Evolutionary conservation across 2,329 filamentous ascomycete genomes (phyloP).

Genomic region (Passalora sequoiae): DNA sequence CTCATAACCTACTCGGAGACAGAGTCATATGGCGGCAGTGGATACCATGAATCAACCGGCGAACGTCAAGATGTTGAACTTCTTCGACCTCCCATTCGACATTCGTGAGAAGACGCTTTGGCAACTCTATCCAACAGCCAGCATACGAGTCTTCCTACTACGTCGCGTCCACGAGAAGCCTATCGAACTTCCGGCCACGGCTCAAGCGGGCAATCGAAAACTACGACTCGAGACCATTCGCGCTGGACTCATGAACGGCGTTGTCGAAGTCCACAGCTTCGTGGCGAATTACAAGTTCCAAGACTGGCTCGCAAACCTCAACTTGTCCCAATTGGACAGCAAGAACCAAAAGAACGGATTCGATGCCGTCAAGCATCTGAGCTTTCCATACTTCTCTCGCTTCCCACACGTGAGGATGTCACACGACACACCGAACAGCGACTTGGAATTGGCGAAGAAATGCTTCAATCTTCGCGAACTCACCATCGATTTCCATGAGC

Average conservation of each 20-base stretch:
- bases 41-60: no score
- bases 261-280: slow-evolving; percentile 1
- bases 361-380: slow-evolving; percentile 14
- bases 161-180: neutral
- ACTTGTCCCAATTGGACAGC: slow-evolving; percentile 4
- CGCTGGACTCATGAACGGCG: neutral
- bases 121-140: neutral
- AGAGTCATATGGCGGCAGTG: no score
- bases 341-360: slow-evolving; percentile 13
- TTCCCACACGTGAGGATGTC: slow-evolving; percentile 6
- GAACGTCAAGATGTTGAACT: no score
- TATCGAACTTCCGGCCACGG: neutral
- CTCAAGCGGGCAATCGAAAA: neutral
- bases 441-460: slow-evolving; percentile 15
- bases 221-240: slow-evolving; percentile 1
- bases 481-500: slow-evolving; percentile 2
- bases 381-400: slow-evolving; percentile 17
- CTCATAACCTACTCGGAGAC: no score
- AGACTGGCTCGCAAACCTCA: slow-evolving; percentile 6
- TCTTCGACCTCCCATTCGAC: no score
- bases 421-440: slow-evolving; percentile 10
- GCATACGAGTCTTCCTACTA: slow-evolving; percentile 2
- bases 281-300: neutral
- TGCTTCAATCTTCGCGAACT: slow-evolving; percentile 13
- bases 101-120: no score